Evolutionary conservation across 2,329 filamentous ascomycete genomes (phyloP).

Genomic region (Diaporthe helianthi): DNA sequence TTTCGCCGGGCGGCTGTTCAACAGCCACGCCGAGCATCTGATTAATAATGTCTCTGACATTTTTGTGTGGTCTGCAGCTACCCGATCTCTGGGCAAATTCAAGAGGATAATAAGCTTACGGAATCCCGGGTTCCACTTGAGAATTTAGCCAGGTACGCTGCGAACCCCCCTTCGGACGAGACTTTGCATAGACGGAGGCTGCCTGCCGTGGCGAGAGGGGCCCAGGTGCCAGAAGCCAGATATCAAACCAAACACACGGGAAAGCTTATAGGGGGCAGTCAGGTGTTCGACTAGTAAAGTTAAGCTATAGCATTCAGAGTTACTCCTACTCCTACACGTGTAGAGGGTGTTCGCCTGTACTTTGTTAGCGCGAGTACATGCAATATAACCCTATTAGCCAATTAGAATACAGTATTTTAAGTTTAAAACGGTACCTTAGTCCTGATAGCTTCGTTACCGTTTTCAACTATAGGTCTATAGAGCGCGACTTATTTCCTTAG

Average conservation of each 20-base stretch:
- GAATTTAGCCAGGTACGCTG: neutral
- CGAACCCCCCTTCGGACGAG: neutral
- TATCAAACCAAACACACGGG: neutral
- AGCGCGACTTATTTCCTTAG: no score
- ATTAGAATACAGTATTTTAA: no score
- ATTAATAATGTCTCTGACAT: neutral
- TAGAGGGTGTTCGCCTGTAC: no score
- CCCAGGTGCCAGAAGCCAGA: neutral
- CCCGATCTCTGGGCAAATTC: neutral
- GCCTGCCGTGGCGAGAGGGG: neutral
- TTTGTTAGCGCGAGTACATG: no score
- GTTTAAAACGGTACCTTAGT: no score
- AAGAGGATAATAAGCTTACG: neutral
- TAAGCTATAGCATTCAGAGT: neutral
- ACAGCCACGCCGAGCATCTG: neutral
- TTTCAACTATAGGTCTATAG: no score
- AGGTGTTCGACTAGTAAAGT: conserved; percentile 1
- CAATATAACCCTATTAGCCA: no score
- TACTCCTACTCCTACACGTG: no score
- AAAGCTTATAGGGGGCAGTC: neutral
- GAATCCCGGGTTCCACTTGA: neutral
- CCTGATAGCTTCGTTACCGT: no score
- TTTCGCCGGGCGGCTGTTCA: neutral
- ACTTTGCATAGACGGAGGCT: neutral
- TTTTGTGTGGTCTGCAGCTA: neutral